Evolutionary conservation across 768 basidiomycete species (phyloP).

Genomic region (Tricholoma furcatifolium): DNA sequence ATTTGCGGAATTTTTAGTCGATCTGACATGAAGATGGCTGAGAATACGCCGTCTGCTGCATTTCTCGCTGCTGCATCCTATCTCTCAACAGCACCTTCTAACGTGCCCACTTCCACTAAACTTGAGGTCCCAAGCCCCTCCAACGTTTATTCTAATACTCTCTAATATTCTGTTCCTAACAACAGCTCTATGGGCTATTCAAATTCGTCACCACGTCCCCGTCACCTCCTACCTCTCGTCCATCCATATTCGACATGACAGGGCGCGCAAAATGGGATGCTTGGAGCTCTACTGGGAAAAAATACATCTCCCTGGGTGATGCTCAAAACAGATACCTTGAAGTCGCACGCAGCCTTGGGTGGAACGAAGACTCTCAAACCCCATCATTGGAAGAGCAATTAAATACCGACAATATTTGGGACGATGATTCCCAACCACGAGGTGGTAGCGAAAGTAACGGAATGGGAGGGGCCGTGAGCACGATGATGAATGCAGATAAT

Average conservation of each 20-base stretch:
- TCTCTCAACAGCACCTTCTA: conserved; percentile 55
- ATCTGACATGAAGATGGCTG: conserved; percentile 17
- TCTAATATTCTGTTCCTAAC: conserved; percentile 24
- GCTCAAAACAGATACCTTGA: conserved; percentile 68
- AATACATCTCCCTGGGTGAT: conserved; percentile 40
- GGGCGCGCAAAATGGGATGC: conserved; percentile 89
- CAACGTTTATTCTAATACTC: conserved; percentile 32
- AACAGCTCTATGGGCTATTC: conserved; percentile 83
- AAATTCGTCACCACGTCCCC: conserved; percentile 67
- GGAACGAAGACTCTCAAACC: conserved; percentile 40
- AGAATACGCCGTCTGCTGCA: conserved; percentile 28
- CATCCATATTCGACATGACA: conserved; percentile 75
- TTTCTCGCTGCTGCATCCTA: conserved; percentile 66
- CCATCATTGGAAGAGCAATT: conserved; percentile 10
- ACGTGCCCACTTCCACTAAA: conserved; percentile 61
- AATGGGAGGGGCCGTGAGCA: conserved; percentile 65
- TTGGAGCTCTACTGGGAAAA: conserved; percentile 56
- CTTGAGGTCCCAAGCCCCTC: conserved; percentile 62
- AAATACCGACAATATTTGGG: conserved; percentile 38
- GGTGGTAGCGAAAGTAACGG: conserved; percentile 36
- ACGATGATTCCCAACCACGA: conserved; percentile 38
- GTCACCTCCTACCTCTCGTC: conserved; percentile 54
- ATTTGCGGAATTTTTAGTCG: conserved; percentile 1
- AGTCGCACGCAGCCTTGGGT: conserved; percentile 68
- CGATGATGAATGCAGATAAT: conserved; percentile 40